Percentiles rank a stretch among this genome's conserved stretches.
Conservation (phyloP, 495 filamentous ascomycete species). For the Schizothecium vesticola region DNA sequence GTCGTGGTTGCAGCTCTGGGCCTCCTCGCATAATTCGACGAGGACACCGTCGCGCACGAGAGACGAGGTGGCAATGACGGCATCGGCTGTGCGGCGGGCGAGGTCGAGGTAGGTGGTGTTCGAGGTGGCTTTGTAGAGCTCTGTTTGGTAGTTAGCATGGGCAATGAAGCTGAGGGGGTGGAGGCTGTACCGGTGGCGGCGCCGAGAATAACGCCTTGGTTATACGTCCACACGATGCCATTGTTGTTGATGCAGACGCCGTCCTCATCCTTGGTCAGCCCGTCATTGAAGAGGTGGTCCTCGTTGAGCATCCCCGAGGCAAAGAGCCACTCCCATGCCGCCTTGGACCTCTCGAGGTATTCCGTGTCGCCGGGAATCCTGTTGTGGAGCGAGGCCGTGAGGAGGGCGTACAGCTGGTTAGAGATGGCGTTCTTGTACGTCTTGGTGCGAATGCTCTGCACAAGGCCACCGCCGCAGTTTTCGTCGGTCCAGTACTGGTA, state of each 20-base stretch:
- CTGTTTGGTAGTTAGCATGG: neutral
- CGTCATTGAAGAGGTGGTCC: conserved; percentile 61
- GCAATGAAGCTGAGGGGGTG: neutral
- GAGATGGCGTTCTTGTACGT: conserved; percentile 62
- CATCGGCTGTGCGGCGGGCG: conserved; percentile 53
- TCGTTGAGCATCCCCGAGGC: conserved; percentile 56
- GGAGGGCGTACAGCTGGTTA: conserved; percentile 64
- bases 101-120: conserved; percentile 40
- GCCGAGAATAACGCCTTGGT: conserved; percentile 69
- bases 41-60: conserved; percentile 44
- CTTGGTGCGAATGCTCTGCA: conserved; percentile 53
- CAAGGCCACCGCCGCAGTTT: conserved; percentile 50
- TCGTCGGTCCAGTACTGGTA: conserved; percentile 51
- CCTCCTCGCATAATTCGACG: conserved; percentile 52
- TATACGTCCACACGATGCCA: conserved; percentile 61
- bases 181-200: conserved; percentile 52
- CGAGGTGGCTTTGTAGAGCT: conserved; percentile 20
- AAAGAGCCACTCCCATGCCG: conserved; percentile 62
- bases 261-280: conserved; percentile 39
- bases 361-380: conserved; percentile 44
- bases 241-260: conserved; percentile 56
- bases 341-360: conserved; percentile 50
- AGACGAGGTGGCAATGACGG: conserved; percentile 11
- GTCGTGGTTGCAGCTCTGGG: conserved; percentile 48
- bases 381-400: conserved; percentile 61